phyloP scores from a whole-genome alignment of 2,329 filamentous ascomycete species.

The Colletotrichum noveboracense region DNA sequence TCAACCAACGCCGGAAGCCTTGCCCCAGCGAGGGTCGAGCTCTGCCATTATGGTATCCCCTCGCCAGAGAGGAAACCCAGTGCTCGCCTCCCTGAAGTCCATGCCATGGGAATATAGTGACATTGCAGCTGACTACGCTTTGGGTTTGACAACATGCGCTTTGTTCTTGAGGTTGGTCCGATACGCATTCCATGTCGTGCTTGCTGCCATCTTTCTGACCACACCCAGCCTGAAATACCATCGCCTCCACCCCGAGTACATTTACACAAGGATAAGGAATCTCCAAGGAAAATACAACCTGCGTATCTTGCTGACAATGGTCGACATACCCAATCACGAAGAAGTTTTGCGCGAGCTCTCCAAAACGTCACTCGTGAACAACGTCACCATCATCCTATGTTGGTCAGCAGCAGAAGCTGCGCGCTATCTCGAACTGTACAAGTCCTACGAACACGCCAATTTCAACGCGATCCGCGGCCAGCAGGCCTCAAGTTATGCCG shows the following conservation, averaged over 20 bases:
- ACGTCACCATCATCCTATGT: conserved; percentile 88
- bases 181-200: background rate
- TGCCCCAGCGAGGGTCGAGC: conserved; percentile 68
- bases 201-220: background rate
- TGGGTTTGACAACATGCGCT: conserved; percentile 86
- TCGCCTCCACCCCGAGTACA: conserved; percentile 95
- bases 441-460: conserved; percentile 85
- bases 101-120: conserved; percentile 97
- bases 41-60: conserved; percentile 89
- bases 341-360: conserved; percentile 87
- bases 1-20: conserved; percentile 88
- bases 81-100: conserved; percentile 80
- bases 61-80: conserved; percentile 93
- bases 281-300: conserved; percentile 87
- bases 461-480: conserved; percentile 85
- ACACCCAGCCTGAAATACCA: conserved; percentile 83
- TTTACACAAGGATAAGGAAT: conserved; percentile 88
- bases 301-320: conserved; percentile 86
- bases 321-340: conserved; percentile 95
- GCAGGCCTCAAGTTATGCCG: conserved; percentile 82
- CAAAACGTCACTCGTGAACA: conserved; percentile 91
- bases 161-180: conserved; percentile 74
- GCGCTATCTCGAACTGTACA: conserved; percentile 93
- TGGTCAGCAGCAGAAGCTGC: conserved; percentile 95
- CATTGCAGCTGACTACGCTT: conserved; percentile 91